Evolutionary conservation across 2,329 filamentous ascomycete species (phyloP), one percentile per base, ranked within the genome.

Genomic region (Teratosphaeria nubilosa): DNA sequence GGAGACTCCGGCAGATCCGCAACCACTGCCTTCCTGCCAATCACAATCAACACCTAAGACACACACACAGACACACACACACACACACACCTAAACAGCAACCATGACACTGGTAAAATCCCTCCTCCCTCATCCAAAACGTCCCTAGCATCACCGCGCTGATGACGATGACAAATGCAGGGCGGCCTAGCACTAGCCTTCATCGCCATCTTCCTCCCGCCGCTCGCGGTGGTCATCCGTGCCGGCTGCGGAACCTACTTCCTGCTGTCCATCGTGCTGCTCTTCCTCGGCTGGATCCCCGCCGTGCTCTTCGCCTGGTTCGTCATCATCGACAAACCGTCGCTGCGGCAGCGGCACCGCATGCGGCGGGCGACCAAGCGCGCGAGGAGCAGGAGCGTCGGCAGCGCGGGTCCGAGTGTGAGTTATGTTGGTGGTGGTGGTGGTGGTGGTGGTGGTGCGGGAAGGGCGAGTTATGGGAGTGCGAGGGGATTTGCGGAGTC

Each of bases 141-240:
- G 34, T 14, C 16, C 5, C 34, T 16, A n/a, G 20, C 41, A 20
- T 3, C 6, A 48, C 16, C 41, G 10, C n/a, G 5, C 41, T 20
- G n/a, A 48, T 7, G 10, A 1, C 41, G 2, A 45, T 6, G 4
- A n/a, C n/a, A n/a, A n/a, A n/a, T n/a, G n/a, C 54, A 60, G 58
- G 60, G 60, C 31, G 55, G 60, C n/a, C 45, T 62, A 25, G 34
- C 41, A n/a, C 55, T 62, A 25, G 63, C 48, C 27, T 30, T 95
- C 75, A 81, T 95, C 76, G 90, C 90, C 79, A 79, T 95, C 79
- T 80, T 95, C 77, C 83, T 95, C 65, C 91, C 91, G 56, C 91
- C 91, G 72, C 77, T 95, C 53, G 89, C 90, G 77, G 90, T 95
- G 72, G 90, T 95, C 81, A 85, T 95, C 65, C 90, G 95, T 83